Evolutionary conservation across 208 protist species (phyloP).

Genomic region (Leishmania arabica): DNA sequence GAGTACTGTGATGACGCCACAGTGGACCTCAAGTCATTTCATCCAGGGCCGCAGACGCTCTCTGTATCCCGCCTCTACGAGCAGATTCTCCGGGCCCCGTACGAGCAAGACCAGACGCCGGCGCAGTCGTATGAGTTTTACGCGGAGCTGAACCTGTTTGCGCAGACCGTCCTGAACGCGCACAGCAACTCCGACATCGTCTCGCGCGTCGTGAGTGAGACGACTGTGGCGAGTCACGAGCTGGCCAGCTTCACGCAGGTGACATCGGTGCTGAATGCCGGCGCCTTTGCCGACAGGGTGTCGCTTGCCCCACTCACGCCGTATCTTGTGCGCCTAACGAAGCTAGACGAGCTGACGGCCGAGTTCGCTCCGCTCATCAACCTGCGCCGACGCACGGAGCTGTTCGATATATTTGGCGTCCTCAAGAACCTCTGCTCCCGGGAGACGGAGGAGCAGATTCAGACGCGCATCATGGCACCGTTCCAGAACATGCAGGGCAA

Average conservation of each 20-base stretch:
- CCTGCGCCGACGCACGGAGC: constrained; percentile 67
- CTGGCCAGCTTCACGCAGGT: constrained; percentile 67
- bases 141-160: constrained; percentile 78
- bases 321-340: constrained; percentile 67
- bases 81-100: constrained; percentile 38
- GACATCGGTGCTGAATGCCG: constrained; percentile 48
- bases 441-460: constrained; percentile 73
- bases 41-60: constrained; percentile 34
- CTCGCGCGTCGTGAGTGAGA: constrained; percentile 9
- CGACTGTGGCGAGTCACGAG: constrained; percentile 61
- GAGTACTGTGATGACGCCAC: constrained; percentile 61
- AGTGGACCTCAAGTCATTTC: constrained; percentile 48
- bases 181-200: constrained; percentile 21
- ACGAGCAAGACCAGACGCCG: constrained; percentile 25
- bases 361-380: constrained; percentile 83
- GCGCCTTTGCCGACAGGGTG: constrained; percentile 56
- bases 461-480: constrained; percentile 79
- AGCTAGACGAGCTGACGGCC: constrained; percentile 74
- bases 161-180: constrained; percentile 42
- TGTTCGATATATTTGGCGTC: constrained; percentile 80
- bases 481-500: constrained; percentile 69
- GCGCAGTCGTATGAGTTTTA: constrained; percentile 78
- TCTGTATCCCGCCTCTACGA: constrained; percentile 61
- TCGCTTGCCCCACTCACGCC: constrained; percentile 57
- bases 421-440: constrained; percentile 81